Percentiles rank a stretch among this genome's conserved stretches.
Conservation (phyloP, 1,284 basidiomycete species). For the Tilletia indica region DNA sequence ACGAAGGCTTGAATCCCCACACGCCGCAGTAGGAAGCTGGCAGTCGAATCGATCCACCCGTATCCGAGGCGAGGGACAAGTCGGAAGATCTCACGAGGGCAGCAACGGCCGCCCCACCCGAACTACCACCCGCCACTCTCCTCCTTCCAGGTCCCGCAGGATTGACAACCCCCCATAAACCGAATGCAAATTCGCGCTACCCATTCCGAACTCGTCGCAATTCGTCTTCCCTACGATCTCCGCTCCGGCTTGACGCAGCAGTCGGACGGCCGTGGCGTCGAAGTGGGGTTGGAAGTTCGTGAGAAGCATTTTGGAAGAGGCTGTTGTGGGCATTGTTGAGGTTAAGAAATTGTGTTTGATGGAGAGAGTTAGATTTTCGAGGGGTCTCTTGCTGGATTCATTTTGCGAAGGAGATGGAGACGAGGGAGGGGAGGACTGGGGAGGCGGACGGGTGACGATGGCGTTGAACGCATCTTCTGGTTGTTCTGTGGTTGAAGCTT, state of each 20-base stretch:
- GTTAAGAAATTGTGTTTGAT: conserved; percentile 53
- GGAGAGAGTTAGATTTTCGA: conserved; percentile 40
- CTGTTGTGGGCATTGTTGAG: conserved; percentile 32
- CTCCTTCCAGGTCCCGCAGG: background rate
- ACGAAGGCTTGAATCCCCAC: conserved; percentile 88
- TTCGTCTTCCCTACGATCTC: conserved; percentile 83
- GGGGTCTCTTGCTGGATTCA: conserved; percentile 19
- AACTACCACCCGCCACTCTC: conserved; percentile 63
- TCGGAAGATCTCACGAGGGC: conserved; percentile 41
- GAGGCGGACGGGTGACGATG: background rate
- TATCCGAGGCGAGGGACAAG: conserved; percentile 82
- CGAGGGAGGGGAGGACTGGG: too few relatives aligned
- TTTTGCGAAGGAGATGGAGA: too few relatives aligned
- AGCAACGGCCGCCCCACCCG: conserved; percentile 52
- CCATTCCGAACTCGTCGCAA: conserved; percentile 99
- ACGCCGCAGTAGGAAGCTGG: conserved; percentile 93
- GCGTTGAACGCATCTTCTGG: conserved; percentile 2
- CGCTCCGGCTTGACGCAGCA: conserved; percentile 66
- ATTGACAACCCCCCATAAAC: conserved; percentile 29
- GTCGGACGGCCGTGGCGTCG: conserved; percentile 77
- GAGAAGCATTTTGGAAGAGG: conserved; percentile 46
- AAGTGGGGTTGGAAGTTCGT: conserved; percentile 70
- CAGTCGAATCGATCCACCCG: conserved; percentile 87
- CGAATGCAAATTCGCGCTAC: conserved; percentile 61
- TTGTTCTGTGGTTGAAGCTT: background rate